Evolutionary conservation across 2,329 filamentous ascomycete species (phyloP).

Genomic region (Pleomassaria siparia): DNA sequence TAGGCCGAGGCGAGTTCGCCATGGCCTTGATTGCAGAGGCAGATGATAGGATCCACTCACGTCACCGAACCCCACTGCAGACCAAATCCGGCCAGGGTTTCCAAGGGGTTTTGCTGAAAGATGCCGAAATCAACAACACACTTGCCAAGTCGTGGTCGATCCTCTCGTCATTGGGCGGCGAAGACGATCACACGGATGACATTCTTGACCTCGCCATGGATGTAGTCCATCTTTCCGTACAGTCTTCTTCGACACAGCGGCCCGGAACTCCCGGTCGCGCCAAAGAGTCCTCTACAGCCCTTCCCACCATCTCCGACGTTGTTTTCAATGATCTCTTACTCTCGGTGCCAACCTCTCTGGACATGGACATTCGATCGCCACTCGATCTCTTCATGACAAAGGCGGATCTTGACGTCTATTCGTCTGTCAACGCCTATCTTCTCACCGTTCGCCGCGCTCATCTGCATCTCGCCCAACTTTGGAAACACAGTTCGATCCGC

Average conservation of each 20-base stretch:
- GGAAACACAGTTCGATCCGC: slow-evolving; percentile 80
- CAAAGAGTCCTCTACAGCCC: slow-evolving; percentile 30
- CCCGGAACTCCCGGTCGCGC: slow-evolving; percentile 46
- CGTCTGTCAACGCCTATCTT: slow-evolving; percentile 83
- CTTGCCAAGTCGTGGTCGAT: slow-evolving; percentile 77
- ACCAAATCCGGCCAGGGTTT: slow-evolving; percentile 52
- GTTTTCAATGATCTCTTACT: slow-evolving; percentile 82
- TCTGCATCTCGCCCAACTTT: slow-evolving; percentile 78
- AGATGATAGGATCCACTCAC: slow-evolving; percentile 73
- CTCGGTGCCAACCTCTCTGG: slow-evolving; percentile 71
- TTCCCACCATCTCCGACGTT: slow-evolving; percentile 44
- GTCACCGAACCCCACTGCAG: slow-evolving; percentile 58
- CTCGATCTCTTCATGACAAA: slow-evolving; percentile 83
- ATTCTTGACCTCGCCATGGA: slow-evolving; percentile 80
- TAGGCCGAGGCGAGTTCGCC: slow-evolving; percentile 88
- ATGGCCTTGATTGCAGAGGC: slow-evolving; percentile 83
- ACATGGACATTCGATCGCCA: slow-evolving; percentile 73
- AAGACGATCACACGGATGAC: slow-evolving; percentile 74
- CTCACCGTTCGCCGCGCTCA: slow-evolving; percentile 83
- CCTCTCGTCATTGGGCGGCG: slow-evolving; percentile 73
- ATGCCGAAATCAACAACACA: slow-evolving; percentile 79
- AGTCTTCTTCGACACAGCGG: slow-evolving; percentile 46
- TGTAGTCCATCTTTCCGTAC: slow-evolving; percentile 67
- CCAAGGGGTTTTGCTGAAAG: slow-evolving; percentile 71
- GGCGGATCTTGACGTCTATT: slow-evolving; percentile 76